phyloP scores from a whole-genome alignment of 345 rosid genomes.

The Bruguiera gymnorhiza region DNA sequence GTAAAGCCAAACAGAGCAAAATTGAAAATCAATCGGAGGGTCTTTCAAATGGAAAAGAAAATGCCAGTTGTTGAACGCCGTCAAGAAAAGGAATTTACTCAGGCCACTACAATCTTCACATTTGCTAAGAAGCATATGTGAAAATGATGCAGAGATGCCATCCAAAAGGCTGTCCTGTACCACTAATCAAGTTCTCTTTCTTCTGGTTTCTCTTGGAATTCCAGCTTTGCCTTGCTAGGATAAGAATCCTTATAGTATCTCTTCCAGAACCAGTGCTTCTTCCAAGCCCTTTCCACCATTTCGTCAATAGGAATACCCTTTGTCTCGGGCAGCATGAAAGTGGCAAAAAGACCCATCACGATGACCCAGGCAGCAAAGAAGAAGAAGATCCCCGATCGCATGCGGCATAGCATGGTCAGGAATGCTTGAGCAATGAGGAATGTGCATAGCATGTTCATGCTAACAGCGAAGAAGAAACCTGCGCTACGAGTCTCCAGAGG shows the following conservation, averaged over 20 bases:
- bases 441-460: slow-evolving; percentile 53
- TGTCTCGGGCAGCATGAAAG: slow-evolving; percentile 52
- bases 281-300: slow-evolving; percentile 55
- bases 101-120: too few species aligned
- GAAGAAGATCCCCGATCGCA: slow-evolving; percentile 49
- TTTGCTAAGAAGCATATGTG: too few species aligned
- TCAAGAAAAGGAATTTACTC: too few species aligned
- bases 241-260: slow-evolving; percentile 21
- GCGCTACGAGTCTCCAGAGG: slow-evolving; percentile 52
- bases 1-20: too few species aligned
- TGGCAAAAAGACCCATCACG: slow-evolving; percentile 30
- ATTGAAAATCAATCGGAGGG: too few species aligned
- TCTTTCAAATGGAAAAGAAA: too few species aligned
- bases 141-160: not conserved
- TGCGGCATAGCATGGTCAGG: slow-evolving; percentile 44
- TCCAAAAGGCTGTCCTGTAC: not conserved
- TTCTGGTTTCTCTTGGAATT: slow-evolving; percentile 1
- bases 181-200: not conserved
- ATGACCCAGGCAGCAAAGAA: slow-evolving; percentile 51
- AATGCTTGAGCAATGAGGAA: slow-evolving; percentile 61
- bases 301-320: slow-evolving; percentile 59
- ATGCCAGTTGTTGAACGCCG: too few species aligned
- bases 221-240: not conserved
- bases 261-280: slow-evolving; percentile 64
- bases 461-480: slow-evolving; percentile 54